Conservation (phyloP, 1,284 basidiomycete genomes). For the Ustilago tritici region DNA sequence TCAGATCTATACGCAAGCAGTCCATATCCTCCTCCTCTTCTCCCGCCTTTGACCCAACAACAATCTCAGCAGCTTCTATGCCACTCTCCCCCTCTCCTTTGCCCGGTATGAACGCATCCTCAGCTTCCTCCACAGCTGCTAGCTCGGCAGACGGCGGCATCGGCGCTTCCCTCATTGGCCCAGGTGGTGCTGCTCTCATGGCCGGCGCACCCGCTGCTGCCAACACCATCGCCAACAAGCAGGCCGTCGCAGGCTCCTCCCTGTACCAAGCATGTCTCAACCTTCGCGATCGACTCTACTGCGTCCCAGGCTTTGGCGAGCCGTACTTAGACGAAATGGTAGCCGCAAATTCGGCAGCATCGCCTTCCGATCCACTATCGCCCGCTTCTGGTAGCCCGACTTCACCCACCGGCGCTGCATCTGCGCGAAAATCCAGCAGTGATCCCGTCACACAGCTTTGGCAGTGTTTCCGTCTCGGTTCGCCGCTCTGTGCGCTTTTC, state of each 20-base stretch:
- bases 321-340: slow-evolving; percentile 52
- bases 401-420: slow-evolving; percentile 20
- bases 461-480: slow-evolving; percentile 91
- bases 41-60: slow-evolving; percentile 36
- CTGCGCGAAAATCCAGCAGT: slow-evolving; percentile 23
- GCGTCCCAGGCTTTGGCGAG: slow-evolving; percentile 70
- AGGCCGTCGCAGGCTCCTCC: slow-evolving; percentile 62
- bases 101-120: slow-evolving; percentile 29
- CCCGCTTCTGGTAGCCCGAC: slow-evolving; percentile 28
- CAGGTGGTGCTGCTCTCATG: slow-evolving; percentile 54
- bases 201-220: slow-evolving; percentile 61
- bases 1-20: slow-evolving; percentile 50
- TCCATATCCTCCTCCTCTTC: slow-evolving; percentile 39
- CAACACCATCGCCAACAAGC: slow-evolving; percentile 64
- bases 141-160: slow-evolving; percentile 59
- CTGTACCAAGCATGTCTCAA: slow-evolving; percentile 71
- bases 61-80: slow-evolving; percentile 38
- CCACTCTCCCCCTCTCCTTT: slow-evolving; percentile 35
- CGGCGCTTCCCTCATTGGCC: slow-evolving; percentile 53
- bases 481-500: slow-evolving; percentile 93
- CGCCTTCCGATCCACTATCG: slow-evolving; percentile 28
- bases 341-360: slow-evolving; percentile 25
- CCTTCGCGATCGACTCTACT: slow-evolving; percentile 69
- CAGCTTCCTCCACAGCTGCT: slow-evolving; percentile 24
- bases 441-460: slow-evolving; percentile 86